These are phyloP conservation scores for Aspergillus neoniger DNA, from an alignment of 2,329 filamentous ascomycete genomes.

Conservation along the genomic window DNA sequence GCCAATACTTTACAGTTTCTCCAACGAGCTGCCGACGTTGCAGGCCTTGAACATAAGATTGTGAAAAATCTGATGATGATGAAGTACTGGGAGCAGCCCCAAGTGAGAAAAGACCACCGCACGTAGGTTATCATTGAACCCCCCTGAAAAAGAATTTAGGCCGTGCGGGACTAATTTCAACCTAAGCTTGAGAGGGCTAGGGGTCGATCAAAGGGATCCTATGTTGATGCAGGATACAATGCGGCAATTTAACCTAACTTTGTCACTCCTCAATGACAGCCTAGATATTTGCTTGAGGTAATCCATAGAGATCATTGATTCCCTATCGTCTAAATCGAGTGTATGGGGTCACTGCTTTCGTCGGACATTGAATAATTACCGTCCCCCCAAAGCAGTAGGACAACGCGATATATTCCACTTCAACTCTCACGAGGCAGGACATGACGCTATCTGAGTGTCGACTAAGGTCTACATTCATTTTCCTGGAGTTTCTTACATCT, in stretches of 20 bases:
- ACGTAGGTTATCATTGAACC: constrained; percentile 30
- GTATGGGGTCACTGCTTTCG: not conserved
- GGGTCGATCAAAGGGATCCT: constrained; percentile 28
- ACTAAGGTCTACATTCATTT: not conserved
- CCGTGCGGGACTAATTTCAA: constrained; percentile 24
- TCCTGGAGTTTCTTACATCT: not conserved
- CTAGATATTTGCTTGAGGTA: constrained; percentile 46
- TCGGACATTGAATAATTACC: not conserved
- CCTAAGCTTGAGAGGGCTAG: constrained; percentile 32
- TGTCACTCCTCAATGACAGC: constrained; percentile 52
- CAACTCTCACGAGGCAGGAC: not conserved
- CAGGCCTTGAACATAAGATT: constrained; percentile 50
- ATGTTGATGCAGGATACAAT: constrained; percentile 38
- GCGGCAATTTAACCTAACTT: constrained; percentile 47
- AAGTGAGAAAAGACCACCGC: constrained; percentile 32
- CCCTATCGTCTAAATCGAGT: not conserved
- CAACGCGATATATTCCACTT: not conserved
- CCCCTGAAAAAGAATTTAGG: not conserved
- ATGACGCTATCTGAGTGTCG: not conserved
- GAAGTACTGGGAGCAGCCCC: constrained; percentile 46
- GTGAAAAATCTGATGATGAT: constrained; percentile 48
- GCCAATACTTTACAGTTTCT: constrained; percentile 51
- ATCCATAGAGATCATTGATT: not conserved
- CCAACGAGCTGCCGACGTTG: constrained; percentile 40
- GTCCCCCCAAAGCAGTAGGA: not conserved